Evolutionary conservation across 768 basidiomycete species (phyloP).

Genomic region (Russula foetens): DNA sequence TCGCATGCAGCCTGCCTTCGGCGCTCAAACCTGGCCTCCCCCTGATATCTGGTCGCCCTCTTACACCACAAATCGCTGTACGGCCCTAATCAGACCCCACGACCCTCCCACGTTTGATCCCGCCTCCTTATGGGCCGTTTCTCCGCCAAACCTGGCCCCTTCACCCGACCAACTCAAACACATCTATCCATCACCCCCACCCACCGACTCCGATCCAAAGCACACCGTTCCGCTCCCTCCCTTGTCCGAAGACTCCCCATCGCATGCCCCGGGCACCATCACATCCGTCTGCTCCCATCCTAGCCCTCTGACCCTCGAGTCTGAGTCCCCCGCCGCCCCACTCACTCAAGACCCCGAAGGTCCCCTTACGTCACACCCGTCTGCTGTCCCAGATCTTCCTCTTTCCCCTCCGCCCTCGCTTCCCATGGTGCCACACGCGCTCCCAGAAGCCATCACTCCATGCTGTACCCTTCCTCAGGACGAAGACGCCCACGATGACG

Average conservation of each 20-base stretch:
- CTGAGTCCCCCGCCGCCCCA: not conserved
- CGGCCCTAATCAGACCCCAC: slow-evolving; percentile 6
- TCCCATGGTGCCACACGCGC: slow-evolving; percentile 16
- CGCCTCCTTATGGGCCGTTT: not conserved
- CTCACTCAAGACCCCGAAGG: not conserved
- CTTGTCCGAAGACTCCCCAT: slow-evolving; percentile 9
- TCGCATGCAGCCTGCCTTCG: slow-evolving; percentile 2
- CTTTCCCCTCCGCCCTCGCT: slow-evolving; percentile 19
- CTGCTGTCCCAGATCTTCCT: slow-evolving; percentile 6
- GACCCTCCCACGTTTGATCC: slow-evolving; percentile 15
- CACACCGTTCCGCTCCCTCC: slow-evolving; percentile 20
- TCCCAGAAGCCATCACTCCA: slow-evolving; percentile 6
- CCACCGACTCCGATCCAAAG: slow-evolving; percentile 20
- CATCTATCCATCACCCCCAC: slow-evolving; percentile 20
- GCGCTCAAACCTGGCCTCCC: not conserved
- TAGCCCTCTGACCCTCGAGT: not conserved
- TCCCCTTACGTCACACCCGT: slow-evolving; percentile 14
- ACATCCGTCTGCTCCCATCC: not conserved
- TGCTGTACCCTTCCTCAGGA: not conserved
- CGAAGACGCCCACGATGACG: not conserved
- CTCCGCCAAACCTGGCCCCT: not conserved
- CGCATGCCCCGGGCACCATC: not conserved
- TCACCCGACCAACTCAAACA: slow-evolving; percentile 5
- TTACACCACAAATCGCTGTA: slow-evolving; percentile 15
- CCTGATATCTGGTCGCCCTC: slow-evolving; percentile 9